These are phyloP conservation scores for Sporothrix brasiliensis DNA, from an alignment of 2,329 filamentous ascomycete genomes.

Conservation along the genomic window DNA sequence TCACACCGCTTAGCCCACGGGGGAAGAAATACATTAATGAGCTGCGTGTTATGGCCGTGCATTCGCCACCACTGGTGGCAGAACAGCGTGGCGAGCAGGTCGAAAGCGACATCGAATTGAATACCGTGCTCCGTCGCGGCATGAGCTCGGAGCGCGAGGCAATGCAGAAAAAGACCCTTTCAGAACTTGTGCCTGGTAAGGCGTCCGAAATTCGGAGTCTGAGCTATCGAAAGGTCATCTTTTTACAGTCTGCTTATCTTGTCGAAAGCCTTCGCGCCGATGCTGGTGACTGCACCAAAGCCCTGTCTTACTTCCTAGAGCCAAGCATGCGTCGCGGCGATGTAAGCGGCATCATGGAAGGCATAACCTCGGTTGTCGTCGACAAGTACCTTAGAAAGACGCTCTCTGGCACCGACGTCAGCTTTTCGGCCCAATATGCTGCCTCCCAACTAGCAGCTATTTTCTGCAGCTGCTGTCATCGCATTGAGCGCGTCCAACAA, in stretches of 20 bases:
- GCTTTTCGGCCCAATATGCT: constrained; percentile 89
- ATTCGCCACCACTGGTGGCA: constrained; percentile 84
- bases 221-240: constrained; percentile 88
- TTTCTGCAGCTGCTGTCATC: constrained; percentile 88
- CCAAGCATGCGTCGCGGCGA: constrained; percentile 72
- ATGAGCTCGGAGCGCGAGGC: constrained; percentile 76
- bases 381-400: constrained; percentile 79
- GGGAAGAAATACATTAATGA: constrained; percentile 75
- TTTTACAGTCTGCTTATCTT: constrained; percentile 85
- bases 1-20: constrained; percentile 72
- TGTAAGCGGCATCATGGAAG: constrained; percentile 66
- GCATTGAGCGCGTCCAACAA: constrained; percentile 87
- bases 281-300: constrained; percentile 85
- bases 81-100: constrained; percentile 87
- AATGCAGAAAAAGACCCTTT: constrained; percentile 78
- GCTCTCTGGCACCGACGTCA: constrained; percentile 68
- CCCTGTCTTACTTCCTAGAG: constrained; percentile 91
- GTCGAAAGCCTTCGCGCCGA: constrained; percentile 87
- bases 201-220: constrained; percentile 78
- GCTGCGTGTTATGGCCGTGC: constrained; percentile 78
- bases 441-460: constrained; percentile 83
- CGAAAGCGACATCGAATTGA: constrained; percentile 95
- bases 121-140: constrained; percentile 86
- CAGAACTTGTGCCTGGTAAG: constrained; percentile 72
- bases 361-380: constrained; percentile 68